Evolutionary conservation across 257 asterid species (phyloP), one percentile per base, ranked within the genome.

Genomic region (Ballota nigra): DNA sequence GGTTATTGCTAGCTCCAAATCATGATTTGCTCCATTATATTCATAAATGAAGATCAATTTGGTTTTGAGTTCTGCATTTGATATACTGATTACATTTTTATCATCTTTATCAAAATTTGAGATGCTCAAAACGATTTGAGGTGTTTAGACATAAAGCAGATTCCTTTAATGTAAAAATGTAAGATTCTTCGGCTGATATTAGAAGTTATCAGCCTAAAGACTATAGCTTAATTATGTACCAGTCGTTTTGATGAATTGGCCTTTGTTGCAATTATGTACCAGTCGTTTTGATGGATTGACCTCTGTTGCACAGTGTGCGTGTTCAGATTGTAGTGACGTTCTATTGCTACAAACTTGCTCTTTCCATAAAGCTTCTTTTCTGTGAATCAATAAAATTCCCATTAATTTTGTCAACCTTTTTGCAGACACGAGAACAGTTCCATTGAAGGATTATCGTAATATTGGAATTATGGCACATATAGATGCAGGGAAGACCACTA

Each of bases 381-480:
- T 68, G 43, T 41, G 53, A 68, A 2, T 71, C 34, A n/a, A 57
- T 19, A 3, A 10, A 28, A 26, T 43, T 16, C 41, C 38, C 40
- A 64, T 63, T 60, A 24, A 59, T 2, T 69, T 12, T 58, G 28
- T 68, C 56, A 41, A 36, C 56, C 34, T 68, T 29, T 72, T 45
- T 68, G 80, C 91, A 86, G 99, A 86, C 85, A 4, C 38, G 0
- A 82, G 97, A 69, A 16, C 82, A 1, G 80, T 91, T 13, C 99
- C 99, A 2, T 52, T 94, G 74, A 71, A 84, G 57, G 97, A 94
- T 79, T 94, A 94, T 49, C 97, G 99, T 41, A 94, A 91, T 73
- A 94, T 94, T 16, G 99, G 99, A 68, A 94, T 94, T 40, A 94
- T 94, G 97, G 99, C 97, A 52, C 99, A 94, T 63, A 94, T 94